Base-by-base conservation (phyloP, 805 yeast species). In the Teunomyces panamensis region DNA sequence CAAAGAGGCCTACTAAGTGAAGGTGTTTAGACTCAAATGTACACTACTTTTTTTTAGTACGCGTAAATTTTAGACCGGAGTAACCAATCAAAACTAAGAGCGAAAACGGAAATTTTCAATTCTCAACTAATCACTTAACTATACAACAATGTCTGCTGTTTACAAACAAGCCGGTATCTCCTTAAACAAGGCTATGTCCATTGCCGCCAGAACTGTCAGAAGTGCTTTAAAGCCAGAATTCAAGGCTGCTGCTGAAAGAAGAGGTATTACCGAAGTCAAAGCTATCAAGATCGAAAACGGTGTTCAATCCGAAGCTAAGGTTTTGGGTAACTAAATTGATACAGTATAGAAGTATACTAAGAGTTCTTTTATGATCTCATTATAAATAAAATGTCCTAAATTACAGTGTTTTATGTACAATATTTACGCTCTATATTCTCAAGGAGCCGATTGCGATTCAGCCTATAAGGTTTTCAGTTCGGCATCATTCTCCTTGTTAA, bases 201-300 rank as follows among this genome's bases (percentile, higher is more conserved):
- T 92, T 65, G 88, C 97, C 64, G 96, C 97, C 64, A 83, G 83
- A 68, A 81, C 96, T 53, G 81, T 89, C 59, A 89, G 97, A 77
- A 77, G 79, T 61, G 85, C 97, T 45, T 81, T 92, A 68, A 92
- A 92, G 78, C 83, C 90, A 55, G 96, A 91, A 63, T 69, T 81
- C 65, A 87, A 86, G 69, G 86, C 81, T 54, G 79, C 76, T 52
- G 86, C 85, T 56, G 80, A 82, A 62, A 80, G 78, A 68, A 87
- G 95, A 78, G 84, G 84, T 58, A 56, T 70, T 62, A 71, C 87
- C 54, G 98, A 92, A 64, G 87, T 83, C 59, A 81, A 81, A 68
- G 85, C 78, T 55, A 81, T 85, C 68, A 79, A 77, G 65, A 79
- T 84, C 72, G 85, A 79, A 63, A 79, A 85, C 54, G 98, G 97